phyloP scores from a whole-genome alignment of 345 rosid species.

The Turnera subulata region DNA sequence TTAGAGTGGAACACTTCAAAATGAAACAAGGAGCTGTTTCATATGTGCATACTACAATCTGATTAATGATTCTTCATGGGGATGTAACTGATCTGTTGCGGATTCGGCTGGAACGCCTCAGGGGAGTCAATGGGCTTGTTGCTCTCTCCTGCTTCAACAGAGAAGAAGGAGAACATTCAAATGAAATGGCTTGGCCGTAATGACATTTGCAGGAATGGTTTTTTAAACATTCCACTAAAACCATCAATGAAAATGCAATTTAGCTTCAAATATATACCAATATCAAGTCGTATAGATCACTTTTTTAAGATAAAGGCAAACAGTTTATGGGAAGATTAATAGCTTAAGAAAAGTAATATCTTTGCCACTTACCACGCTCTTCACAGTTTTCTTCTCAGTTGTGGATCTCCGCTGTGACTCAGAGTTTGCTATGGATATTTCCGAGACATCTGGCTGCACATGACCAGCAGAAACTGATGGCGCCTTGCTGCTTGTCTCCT shows the following conservation, averaged over 20 bases:
- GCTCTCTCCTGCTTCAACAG: conserved; percentile 19
- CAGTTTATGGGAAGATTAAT: not conserved
- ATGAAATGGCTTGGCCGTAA: not conserved
- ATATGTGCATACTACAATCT: too few relatives aligned
- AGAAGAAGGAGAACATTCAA: not conserved
- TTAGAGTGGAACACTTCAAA: not conserved
- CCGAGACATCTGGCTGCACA: conserved; percentile 17
- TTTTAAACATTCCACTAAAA: not conserved
- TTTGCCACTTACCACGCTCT: conserved; percentile 18
- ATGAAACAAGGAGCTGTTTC: not conserved
- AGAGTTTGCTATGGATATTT: conserved; percentile 10
- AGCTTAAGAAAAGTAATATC: not conserved
- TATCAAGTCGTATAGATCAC: too few relatives aligned
- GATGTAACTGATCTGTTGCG: conserved; percentile 13
- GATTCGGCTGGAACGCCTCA: conserved; percentile 48
- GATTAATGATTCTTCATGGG: too few relatives aligned
- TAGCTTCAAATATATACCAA: not conserved
- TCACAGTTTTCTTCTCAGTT: conserved; percentile 13
- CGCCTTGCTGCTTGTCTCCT: conserved; percentile 14
- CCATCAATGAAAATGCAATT: too few relatives aligned
- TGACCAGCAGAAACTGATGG: conserved; percentile 9
- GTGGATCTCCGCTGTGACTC: conserved; percentile 7
- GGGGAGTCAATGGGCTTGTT: conserved; percentile 30
- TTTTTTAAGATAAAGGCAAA: not conserved
- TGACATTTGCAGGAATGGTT: not conserved